Evolutionary conservation across 139 green algal genomes (phyloP), one percentile per base, ranked within the genome.

Genomic region (Tetratostichococcus sp.): DNA sequence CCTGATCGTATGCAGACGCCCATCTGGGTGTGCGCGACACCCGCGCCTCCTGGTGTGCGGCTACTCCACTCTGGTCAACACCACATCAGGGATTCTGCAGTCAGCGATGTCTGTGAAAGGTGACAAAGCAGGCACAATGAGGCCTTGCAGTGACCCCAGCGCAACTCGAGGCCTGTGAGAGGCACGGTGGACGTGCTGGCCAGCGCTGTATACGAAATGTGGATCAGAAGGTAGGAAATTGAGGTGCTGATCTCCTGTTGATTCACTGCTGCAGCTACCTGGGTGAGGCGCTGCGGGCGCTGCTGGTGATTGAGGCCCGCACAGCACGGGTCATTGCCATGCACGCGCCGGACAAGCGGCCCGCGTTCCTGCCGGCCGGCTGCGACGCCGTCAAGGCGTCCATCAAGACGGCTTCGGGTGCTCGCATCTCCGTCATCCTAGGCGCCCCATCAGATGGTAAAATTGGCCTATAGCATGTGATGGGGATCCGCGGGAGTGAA

Each of bases 241-340:
- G n/a, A n/a, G n/a, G n/a, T n/a, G n/a, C n/a, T n/a, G 31, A 31
- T 8, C 34, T 4, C 8, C 62, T 26, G n/a, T n/a, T 50, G 8
- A 50, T 50, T 50, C 39, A 11, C 8, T 43, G 21, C 5, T 70
- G 65, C 78, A 84, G 80, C 67, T 91, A 80, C 43, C 75, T 96
- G 19, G 92, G 92, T 2, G 86, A 96, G 69, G 87, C 86, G 8
- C 86, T 97, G 70, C 71, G 92, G 8, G 91, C 82, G 22, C 66
- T 96, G 79, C 80, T 96, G 62, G 84, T 93, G 34, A 77, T 87
- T 72, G 89, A 94, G 70, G 77, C 84, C 30, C 73, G 83, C 30
- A 26, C 31, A 26, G 28, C 72, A 31, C 59, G 32, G 23, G 72
- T 96, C 11, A 16, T 83, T 0, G 43, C 35, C 14, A 32, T 77